Conservation (phyloP, 2,329 filamentous ascomycete species). For the Trichoderma polysporum region DNA sequence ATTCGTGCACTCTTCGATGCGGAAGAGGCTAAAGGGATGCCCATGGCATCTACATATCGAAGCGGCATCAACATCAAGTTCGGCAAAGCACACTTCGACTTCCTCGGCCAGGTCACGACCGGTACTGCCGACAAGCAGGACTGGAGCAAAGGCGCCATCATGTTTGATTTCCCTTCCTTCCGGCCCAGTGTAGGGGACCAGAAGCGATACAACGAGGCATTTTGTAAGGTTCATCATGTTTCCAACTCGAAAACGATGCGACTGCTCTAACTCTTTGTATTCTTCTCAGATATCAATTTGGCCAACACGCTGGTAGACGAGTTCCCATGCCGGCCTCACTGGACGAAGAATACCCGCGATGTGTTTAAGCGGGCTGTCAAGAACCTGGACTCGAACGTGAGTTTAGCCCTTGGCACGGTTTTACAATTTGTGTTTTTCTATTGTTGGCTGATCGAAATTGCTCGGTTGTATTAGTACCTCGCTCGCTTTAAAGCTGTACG, state of each 20-base stretch:
- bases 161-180: conserved; percentile 54
- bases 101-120: conserved; percentile 50
- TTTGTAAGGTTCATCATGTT: conserved; percentile 40
- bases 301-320: conserved; percentile 48
- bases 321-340: conserved; percentile 52
- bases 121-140: conserved; percentile 49
- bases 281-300: conserved; percentile 42
- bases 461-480: conserved; percentile 39
- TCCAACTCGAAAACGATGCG: background rate
- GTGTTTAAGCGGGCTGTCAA: conserved; percentile 45
- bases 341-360: conserved; percentile 54
- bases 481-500: conserved; percentile 48
- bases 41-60: conserved; percentile 52
- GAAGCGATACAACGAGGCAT: conserved; percentile 49
- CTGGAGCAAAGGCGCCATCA: conserved; percentile 49
- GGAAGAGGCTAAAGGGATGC: conserved; percentile 41
- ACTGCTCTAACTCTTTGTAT: background rate
- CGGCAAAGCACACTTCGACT: conserved; percentile 48
- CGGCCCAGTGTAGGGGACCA: conserved; percentile 46
- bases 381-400: conserved; percentile 47
- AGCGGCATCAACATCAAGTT: conserved; percentile 56
- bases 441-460: background rate
- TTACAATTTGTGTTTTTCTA: background rate
- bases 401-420: conserved; percentile 14
- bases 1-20: conserved; percentile 50